Evolutionary conservation across 2,329 filamentous ascomycete species (phyloP), one percentile per base, ranked within the genome.

Genomic region (Clonostachys rhizophaga): DNA sequence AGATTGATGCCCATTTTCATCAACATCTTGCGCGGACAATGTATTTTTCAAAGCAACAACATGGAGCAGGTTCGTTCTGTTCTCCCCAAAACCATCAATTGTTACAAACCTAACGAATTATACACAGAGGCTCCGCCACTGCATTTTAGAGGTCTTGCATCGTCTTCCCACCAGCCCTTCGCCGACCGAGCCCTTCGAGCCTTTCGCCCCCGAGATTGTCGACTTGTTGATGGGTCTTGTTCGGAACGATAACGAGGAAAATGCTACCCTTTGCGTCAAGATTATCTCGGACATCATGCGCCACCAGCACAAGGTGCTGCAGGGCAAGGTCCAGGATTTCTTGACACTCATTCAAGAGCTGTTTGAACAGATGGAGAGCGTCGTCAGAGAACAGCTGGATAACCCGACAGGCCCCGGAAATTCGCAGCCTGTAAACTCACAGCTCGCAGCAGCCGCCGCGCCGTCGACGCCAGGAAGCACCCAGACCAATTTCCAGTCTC

Each of bases 211-310:
- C 54, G 89, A 95, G 62, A 85, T 95, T 50, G 89, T 96, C 50
- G 91, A 96, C 61, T 78, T 95, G 54, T 78, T 97, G 52, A 92
- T 97, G 84, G 80, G 82, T 47, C 73, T 99, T 49, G 91, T 97
- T 50, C 84, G 86, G 55, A 86, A 83, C 40, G 94, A 99, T 67
- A 99, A 99, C 58, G 94, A 99, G 69, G 94, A 99, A 53, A 99
- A 99, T 75, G 94, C 92, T 3, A 90, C 95, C n/a, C 73, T 99
- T 52, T 96, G 92, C 64, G 90, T 99, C 70, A 99, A 99, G 75
- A 95, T 92, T 13, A 90, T 95, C 45, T 96, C 96, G 74, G 94
- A 99, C 62, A 86, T 97, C 54, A 90, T 95, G 78, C 85, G 94
- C 43, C 90, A 96, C 62, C 92, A 97, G 67, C 82, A 86, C 48